phyloP scores from a whole-genome alignment of 78 protist genomes.

The Dictyostelium intermedium region DNA sequence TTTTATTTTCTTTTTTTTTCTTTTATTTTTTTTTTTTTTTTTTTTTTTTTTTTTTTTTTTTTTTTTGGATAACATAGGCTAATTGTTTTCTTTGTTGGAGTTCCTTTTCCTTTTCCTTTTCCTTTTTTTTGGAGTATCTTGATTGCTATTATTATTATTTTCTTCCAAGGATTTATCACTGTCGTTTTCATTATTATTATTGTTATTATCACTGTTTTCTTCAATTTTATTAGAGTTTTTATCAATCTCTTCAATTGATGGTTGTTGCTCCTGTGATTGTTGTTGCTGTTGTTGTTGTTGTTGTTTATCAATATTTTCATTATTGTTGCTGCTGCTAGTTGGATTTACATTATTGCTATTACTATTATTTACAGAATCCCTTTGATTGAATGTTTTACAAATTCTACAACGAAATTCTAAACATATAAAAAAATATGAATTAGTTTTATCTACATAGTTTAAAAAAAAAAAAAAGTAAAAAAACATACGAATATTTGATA shows the following conservation, averaged over 20 bases:
- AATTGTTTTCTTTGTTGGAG: neutral
- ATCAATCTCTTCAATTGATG: neutral
- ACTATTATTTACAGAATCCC: constrained; percentile 1
- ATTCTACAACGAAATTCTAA: constrained; percentile 62
- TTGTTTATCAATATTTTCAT: neutral
- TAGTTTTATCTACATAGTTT: neutral
- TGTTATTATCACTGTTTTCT: neutral
- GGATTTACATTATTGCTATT: neutral
- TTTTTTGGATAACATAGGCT: neutral
- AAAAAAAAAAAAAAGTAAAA: neutral
- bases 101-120: neutral
- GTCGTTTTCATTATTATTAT: neutral
- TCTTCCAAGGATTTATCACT: neutral
- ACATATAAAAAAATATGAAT: neutral
- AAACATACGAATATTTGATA: constrained; percentile 43
- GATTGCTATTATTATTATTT: neutral
- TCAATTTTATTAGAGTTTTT: neutral
- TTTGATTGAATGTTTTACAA: constrained; percentile 55
- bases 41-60: neutral
- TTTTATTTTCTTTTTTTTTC: no score
- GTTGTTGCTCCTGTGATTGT: neutral
- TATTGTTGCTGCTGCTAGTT: neutral
- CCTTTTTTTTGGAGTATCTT: neutral
- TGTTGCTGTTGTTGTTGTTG: neutral
- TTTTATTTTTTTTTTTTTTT: neutral